Percentiles rank a stretch among this genome's conserved stretches.
Conservation (phyloP, 1,284 basidiomycete species). For the Mycosarcoma mackinlayi region DNA sequence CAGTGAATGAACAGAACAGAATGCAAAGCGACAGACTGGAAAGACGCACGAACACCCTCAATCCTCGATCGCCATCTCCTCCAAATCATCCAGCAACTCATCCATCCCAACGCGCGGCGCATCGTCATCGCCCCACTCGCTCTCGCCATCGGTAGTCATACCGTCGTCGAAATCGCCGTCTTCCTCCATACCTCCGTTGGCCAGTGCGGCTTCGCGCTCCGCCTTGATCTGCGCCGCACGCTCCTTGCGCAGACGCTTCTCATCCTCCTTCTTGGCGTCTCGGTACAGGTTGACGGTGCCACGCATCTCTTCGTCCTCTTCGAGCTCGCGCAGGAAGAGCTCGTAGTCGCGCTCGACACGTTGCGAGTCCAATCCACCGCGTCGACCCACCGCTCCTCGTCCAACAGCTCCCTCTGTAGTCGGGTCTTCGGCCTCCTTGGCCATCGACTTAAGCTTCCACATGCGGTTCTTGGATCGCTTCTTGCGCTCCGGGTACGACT, state of each 20-base stretch:
- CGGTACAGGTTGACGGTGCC: constrained; percentile 85
- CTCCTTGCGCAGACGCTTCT: constrained; percentile 66
- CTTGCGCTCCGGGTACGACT: constrained; percentile 91
- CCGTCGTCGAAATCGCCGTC: constrained; percentile 57
- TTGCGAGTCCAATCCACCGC: constrained; percentile 89
- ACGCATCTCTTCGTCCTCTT: constrained; percentile 95
- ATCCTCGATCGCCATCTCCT: constrained; percentile 70
- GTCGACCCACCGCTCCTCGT: constrained; percentile 85
- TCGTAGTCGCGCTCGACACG: constrained; percentile 98
- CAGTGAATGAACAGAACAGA: neutral
- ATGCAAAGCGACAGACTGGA: neutral
- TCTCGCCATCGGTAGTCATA: constrained; percentile 68
- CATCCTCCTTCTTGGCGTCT: constrained; percentile 72
- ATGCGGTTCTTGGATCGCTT: constrained; percentile 87
- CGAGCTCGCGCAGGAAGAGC: constrained; percentile 90
- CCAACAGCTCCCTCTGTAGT: constrained; percentile 69
- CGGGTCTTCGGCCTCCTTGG: constrained; percentile 83
- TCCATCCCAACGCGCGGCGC: constrained; percentile 73
- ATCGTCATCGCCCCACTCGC: constrained; percentile 83
- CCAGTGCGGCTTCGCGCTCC: constrained; percentile 67
- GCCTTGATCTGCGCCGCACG: constrained; percentile 58
- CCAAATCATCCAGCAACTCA: constrained; percentile 91
- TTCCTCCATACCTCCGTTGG: constrained; percentile 71
- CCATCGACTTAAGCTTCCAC: constrained; percentile 93
- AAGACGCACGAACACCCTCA: neutral